These are phyloP conservation scores for Magnolia officinalis DNA, from an alignment of 164 flowering plant genomes.

Conservation along the genomic window DNA sequence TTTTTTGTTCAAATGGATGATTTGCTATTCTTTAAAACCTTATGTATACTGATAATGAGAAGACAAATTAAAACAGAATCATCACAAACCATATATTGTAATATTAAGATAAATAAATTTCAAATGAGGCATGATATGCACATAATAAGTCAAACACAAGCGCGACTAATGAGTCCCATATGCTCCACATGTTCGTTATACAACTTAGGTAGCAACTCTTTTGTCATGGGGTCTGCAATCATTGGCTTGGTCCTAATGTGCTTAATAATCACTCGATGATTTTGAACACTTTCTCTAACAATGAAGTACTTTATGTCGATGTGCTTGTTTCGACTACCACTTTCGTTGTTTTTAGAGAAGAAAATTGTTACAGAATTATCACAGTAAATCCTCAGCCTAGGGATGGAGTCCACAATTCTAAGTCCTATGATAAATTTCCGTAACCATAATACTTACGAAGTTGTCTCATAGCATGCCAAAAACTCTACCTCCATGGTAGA, in stretches of 20 bases:
- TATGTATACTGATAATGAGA: not conserved
- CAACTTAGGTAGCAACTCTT: not conserved
- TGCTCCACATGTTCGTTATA: not conserved
- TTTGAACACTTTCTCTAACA: not conserved
- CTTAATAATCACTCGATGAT: not conserved
- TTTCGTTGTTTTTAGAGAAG: too few species aligned
- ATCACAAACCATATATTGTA: not conserved
- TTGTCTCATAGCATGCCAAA: not conserved
- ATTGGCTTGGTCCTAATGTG: not conserved
- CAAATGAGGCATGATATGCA: not conserved
- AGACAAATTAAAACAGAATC: not conserved
- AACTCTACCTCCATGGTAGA: not conserved
- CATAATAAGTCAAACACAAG: not conserved
- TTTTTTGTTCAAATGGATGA: not conserved
- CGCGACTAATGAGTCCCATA: not conserved
- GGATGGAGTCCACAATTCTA: not conserved
- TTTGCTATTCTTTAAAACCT: not conserved
- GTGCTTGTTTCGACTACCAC: conserved; percentile 5
- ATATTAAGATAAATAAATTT: not conserved
- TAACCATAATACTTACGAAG: too few species aligned
- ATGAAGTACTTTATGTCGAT: not conserved
- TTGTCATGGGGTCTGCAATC: conserved; percentile 6
- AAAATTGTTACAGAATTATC: too few species aligned
- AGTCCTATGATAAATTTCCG: not conserved
- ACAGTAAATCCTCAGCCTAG: too few species aligned